Conservation (phyloP, 2,329 filamentous ascomycete genomes). For the Arthrobotrys entomopaga region DNA sequence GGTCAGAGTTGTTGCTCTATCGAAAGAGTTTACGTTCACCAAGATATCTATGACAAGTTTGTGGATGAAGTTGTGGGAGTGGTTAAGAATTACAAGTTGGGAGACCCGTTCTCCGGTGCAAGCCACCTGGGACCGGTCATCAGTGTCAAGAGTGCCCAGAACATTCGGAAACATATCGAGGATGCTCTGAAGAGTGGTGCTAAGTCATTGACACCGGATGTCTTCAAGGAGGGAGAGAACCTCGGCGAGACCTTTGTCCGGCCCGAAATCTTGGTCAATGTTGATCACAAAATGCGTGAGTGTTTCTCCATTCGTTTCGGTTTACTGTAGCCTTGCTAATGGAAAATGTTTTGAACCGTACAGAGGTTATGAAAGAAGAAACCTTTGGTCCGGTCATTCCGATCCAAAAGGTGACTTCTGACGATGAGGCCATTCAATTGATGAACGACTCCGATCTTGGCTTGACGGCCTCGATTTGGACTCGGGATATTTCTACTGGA, state of each 20-base stretch:
- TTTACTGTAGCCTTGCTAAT: conserved; percentile 5
- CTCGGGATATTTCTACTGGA: conserved; percentile 80
- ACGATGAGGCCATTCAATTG: conserved; percentile 80
- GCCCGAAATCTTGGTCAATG: conserved; percentile 81
- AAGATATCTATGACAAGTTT: conserved; percentile 83
- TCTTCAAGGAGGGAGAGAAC: conserved; percentile 57
- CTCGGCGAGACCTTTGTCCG: conserved; percentile 72
- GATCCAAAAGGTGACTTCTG: conserved; percentile 83
- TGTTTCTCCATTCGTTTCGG: not conserved
- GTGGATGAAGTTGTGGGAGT: conserved; percentile 81
- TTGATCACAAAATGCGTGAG: conserved; percentile 70
- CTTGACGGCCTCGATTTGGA: conserved; percentile 96
- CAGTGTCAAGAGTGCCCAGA: conserved; percentile 69
- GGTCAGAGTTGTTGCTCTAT: conserved; percentile 97
- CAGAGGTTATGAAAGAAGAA: conserved; percentile 91
- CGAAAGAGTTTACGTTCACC: conserved; percentile 90
- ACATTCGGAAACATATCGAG: conserved; percentile 79
- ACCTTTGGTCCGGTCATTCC: conserved; percentile 94
- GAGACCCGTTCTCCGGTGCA: conserved; percentile 80
- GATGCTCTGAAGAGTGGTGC: conserved; percentile 87
- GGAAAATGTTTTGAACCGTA: conserved; percentile 61
- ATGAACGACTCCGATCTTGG: conserved; percentile 98
- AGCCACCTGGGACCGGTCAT: conserved; percentile 79
- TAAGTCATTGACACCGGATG: conserved; percentile 79
- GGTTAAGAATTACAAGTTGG: conserved; percentile 70